Evolutionary conservation across 768 basidiomycete genomes (phyloP).

Genomic region (Rhizopogon vesiculosus): DNA sequence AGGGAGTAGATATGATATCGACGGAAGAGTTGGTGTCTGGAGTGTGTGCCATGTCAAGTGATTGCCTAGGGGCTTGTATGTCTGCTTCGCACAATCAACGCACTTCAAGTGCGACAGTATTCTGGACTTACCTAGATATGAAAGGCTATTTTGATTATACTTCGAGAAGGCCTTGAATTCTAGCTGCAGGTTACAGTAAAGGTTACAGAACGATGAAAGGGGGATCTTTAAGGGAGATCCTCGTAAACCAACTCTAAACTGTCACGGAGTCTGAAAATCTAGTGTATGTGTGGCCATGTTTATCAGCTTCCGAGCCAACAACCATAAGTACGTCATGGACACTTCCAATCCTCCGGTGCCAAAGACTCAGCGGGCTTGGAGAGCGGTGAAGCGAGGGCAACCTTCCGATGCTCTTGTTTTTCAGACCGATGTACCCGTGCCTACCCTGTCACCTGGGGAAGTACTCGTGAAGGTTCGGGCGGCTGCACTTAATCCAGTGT

Average conservation of each 20-base stretch:
- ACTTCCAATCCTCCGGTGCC: conserved; percentile 6
- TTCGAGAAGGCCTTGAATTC: not conserved
- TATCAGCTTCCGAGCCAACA: no score
- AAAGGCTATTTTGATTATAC: no score
- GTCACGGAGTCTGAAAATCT: not conserved
- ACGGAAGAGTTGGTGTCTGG: not conserved
- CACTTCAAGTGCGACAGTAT: not conserved
- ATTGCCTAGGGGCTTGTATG: not conserved
- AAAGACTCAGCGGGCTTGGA: conserved; percentile 25
- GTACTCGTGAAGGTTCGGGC: conserved; percentile 50
- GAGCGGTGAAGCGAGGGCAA: conserved; percentile 21
- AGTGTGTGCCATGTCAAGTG: not conserved
- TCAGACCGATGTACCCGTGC: conserved; percentile 22
- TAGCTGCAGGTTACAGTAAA: not conserved
- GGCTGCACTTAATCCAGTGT: conserved; percentile 69
- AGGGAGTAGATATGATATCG: not conserved
- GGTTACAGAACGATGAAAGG: not conserved
- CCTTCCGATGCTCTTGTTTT: conserved; percentile 26
- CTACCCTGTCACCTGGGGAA: conserved; percentile 33
- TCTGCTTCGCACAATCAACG: not conserved
- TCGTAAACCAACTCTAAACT: not conserved
- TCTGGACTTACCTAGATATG: not conserved
- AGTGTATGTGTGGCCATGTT: no score
- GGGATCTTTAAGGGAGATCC: not conserved
- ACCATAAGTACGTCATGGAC: not conserved